Evolutionary conservation across 2,329 filamentous ascomycete genomes (phyloP), one percentile per base, ranked within the genome.

Genomic region (Knufia petricola): DNA sequence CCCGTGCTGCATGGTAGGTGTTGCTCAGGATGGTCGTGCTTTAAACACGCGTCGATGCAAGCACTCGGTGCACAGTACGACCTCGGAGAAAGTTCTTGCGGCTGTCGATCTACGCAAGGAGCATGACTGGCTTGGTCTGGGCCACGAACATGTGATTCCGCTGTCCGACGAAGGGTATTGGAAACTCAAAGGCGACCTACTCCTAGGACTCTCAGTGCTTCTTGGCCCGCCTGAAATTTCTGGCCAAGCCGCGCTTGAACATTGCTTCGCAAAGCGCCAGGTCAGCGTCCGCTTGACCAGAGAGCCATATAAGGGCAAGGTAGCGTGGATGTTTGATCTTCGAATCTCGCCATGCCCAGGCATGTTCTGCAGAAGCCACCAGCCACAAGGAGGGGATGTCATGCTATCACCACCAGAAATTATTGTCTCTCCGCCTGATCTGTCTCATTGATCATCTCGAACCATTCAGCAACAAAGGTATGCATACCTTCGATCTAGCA

Each of bases 311-410:
- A 4, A 19, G 8, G 23, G 21, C 10, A 45, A 17, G 17, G 20
- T 19, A 13, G 21, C 30, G 19, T 20, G 26, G 42, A 26, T 45
- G 23, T 32, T 45, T 21, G 30, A 45, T 28, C 26, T 45, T 9
- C 42, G 17, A 9, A 34, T 32, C 17, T 45, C 42, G 30, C 30
- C 42, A 12, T 45, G 42, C 17, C 42, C 42, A 20, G 42, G 42
- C 4, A 36, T 19, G 3, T 45, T 34, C 28, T 45, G 30, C 30
- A 36, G 42, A 3, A 34, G 15, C 19, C 24, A 43, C 17, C n/a
- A 43, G 26, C 40, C 3, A 3, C 17, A 43, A 17, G 13, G 20
- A 9, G 21, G 17, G 15, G 21, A 31, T 7, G 8, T 15, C 6
- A 24, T 28, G 21, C 7, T 43, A 8, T 43, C 40, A 43, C 20